A percentile compares a stretch with the other conserved stretches of the same genome.
Conservation (phyloP, 441 rosid species). For the Populus trichocarpa region DNA sequence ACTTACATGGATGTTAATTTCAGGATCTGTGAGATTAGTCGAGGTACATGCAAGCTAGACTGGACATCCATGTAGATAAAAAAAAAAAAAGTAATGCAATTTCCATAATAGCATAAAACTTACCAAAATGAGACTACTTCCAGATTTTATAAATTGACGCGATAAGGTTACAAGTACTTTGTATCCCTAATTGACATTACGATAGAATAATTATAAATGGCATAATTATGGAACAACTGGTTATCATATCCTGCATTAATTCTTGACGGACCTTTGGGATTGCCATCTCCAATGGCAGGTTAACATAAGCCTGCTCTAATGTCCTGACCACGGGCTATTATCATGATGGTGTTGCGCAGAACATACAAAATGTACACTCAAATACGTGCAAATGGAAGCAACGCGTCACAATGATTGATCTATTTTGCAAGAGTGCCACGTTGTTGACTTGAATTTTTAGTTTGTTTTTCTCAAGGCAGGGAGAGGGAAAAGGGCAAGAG, state of each 20-base stretch:
- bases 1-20: too few relatives aligned
- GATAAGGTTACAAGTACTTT: too few relatives aligned
- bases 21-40: accelerated
- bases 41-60: accelerated
- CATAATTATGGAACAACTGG: too few relatives aligned
- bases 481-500: conserved; percentile 13
- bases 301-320: not conserved
- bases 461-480: not conserved
- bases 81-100: too few relatives aligned
- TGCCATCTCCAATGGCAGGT: too few relatives aligned
- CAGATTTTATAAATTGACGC: too few relatives aligned
- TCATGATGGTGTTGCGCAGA: not conserved
- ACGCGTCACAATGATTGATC: not conserved
- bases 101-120: too few relatives aligned
- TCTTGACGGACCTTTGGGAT: too few relatives aligned
- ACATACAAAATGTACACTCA: not conserved
- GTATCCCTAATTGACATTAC: too few relatives aligned
- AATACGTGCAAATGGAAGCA: not conserved
- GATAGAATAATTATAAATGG: too few relatives aligned
- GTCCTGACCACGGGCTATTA: not conserved
- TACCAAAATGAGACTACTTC: too few relatives aligned
- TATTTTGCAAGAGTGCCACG: not conserved
- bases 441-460: not conserved
- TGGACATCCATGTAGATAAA: accelerated
- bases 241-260: too few relatives aligned